These are phyloP conservation scores for Takashimella koratensis DNA, from an alignment of 1,284 basidiomycete genomes.

Conservation along the genomic window DNA sequence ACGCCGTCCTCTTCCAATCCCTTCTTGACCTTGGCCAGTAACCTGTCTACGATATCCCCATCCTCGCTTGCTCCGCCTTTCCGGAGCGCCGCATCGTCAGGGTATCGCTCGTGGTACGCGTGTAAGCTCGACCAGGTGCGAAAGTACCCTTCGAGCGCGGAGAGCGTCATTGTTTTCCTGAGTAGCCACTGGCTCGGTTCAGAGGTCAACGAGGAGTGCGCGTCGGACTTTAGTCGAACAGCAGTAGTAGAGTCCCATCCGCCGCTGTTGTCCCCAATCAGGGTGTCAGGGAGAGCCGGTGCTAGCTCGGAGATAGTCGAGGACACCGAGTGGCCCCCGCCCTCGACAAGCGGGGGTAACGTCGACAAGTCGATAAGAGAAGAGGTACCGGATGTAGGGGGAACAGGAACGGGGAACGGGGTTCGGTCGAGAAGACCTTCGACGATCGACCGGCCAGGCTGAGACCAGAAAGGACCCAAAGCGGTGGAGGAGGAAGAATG, in stretches of 20 bases:
- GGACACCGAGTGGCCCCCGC: constrained; percentile 2
- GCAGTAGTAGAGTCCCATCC: constrained; percentile 27
- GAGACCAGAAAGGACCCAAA: constrained; percentile 72
- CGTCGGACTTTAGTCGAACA: constrained; percentile 18
- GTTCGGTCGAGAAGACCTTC: constrained; percentile 67
- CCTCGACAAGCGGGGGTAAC: constrained; percentile 40
- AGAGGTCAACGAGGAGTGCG: background rate
- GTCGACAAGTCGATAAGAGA: constrained; percentile 55
- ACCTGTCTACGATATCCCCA: constrained; percentile 64
- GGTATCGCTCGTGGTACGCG: constrained; percentile 63
- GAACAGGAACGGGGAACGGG: constrained; percentile 55
- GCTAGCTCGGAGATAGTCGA: constrained; percentile 9
- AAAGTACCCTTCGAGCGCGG: constrained; percentile 64
- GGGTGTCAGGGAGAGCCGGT: constrained; percentile 13
- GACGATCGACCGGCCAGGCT: constrained; percentile 72
- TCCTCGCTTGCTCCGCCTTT: constrained; percentile 31
- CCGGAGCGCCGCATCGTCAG: constrained; percentile 54
- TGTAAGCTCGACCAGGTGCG: constrained; percentile 69
- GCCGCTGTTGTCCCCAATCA: constrained; percentile 18
- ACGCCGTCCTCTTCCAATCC: constrained; percentile 50
- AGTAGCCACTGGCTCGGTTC: constrained; percentile 52
- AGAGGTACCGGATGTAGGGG: constrained; percentile 6
- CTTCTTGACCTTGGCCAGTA: constrained; percentile 56
- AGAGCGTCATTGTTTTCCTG: constrained; percentile 61
- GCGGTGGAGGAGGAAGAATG: constrained; percentile 44